Conservation (phyloP, 1,139 yeast species). For the Citeromyces hawaiiensis region DNA sequence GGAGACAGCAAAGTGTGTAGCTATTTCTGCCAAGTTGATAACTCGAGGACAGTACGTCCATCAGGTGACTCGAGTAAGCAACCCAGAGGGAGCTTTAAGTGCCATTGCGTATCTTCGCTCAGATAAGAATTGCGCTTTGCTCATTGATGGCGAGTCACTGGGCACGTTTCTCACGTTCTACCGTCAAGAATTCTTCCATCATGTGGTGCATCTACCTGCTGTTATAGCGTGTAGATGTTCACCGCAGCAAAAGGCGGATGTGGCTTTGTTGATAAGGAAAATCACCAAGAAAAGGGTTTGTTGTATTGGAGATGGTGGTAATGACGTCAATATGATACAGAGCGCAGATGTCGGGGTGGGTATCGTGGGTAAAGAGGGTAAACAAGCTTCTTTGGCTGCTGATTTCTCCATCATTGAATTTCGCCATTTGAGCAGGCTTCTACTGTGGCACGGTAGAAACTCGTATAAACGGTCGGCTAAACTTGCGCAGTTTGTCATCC, state of each 20-base stretch:
- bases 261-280: slow-evolving; percentile 66
- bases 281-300: slow-evolving; percentile 84
- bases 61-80: slow-evolving; percentile 54
- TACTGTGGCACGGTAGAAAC: slow-evolving; percentile 97
- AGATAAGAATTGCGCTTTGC: slow-evolving; percentile 61
- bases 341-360: slow-evolving; percentile 99
- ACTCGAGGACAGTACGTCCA: slow-evolving; percentile 91
- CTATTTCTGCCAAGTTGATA: slow-evolving; percentile 84
- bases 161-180: slow-evolving; percentile 51
- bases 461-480: slow-evolving; percentile 93
- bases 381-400: slow-evolving; percentile 94
- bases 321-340: slow-evolving; percentile 98
- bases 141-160: slow-evolving; percentile 91
- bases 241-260: slow-evolving; percentile 97
- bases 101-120: slow-evolving; percentile 59
- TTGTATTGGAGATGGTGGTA: slow-evolving; percentile 99
- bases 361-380: slow-evolving; percentile 96
- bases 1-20: slow-evolving; percentile 95
- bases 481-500: slow-evolving; percentile 89
- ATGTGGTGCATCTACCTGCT: slow-evolving; percentile 71
- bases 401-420: slow-evolving; percentile 92
- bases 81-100: slow-evolving; percentile 52
- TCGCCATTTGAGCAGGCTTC: slow-evolving; percentile 71
- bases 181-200: slow-evolving; percentile 59
- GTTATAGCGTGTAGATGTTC: slow-evolving; percentile 97